Percentiles rank a stretch among this genome's conserved stretches.
Conservation (phyloP, 2,329 filamentous ascomycete genomes). For the Thielaviopsis musarum region DNA sequence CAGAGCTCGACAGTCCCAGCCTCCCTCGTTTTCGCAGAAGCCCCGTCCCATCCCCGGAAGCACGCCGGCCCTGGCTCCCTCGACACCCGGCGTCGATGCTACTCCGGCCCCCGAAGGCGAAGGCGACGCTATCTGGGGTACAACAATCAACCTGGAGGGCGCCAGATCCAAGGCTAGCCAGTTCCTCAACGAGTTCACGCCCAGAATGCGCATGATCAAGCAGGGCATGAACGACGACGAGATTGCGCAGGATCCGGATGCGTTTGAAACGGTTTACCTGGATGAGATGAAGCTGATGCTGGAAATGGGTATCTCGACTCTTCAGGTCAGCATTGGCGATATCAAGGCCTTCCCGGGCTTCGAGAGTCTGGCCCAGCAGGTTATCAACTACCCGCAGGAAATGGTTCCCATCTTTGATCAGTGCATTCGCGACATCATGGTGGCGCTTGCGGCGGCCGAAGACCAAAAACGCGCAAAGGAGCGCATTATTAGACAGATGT, state of each 20-base stretch:
- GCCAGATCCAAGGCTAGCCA: slow-evolving; percentile 55
- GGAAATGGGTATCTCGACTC: slow-evolving; percentile 61
- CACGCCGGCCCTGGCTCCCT: slow-evolving; percentile 8
- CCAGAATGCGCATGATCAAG: slow-evolving; percentile 83
- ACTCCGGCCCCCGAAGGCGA: slow-evolving; percentile 55
- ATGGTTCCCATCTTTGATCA: slow-evolving; percentile 96
- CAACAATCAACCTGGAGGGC: slow-evolving; percentile 85
- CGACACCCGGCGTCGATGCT: slow-evolving; percentile 7
- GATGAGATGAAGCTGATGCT: slow-evolving; percentile 83
- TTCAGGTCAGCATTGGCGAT: slow-evolving; percentile 81
- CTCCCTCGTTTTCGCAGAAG: slow-evolving; percentile 19
- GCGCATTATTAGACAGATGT: slow-evolving; percentile 31
- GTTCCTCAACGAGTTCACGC: slow-evolving; percentile 80
- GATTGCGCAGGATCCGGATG: slow-evolving; percentile 49
- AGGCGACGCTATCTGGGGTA: slow-evolving; percentile 70
- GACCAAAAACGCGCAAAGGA: slow-evolving; percentile 34
- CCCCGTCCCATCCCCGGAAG: slow-evolving; percentile 17
- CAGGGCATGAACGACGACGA: slow-evolving; percentile 71
- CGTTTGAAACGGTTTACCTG: slow-evolving; percentile 67
- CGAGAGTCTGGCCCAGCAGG: slow-evolving; percentile 85
- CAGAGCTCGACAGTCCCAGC: slow-evolving; percentile 1
- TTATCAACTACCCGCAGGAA: slow-evolving; percentile 87
- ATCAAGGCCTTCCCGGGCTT: slow-evolving; percentile 87
- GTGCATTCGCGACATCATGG: slow-evolving; percentile 80
- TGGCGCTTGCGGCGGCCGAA: slow-evolving; percentile 70